phyloP scores from a whole-genome alignment of 2,329 filamentous ascomycete genomes.

The Didymella sp. region DNA sequence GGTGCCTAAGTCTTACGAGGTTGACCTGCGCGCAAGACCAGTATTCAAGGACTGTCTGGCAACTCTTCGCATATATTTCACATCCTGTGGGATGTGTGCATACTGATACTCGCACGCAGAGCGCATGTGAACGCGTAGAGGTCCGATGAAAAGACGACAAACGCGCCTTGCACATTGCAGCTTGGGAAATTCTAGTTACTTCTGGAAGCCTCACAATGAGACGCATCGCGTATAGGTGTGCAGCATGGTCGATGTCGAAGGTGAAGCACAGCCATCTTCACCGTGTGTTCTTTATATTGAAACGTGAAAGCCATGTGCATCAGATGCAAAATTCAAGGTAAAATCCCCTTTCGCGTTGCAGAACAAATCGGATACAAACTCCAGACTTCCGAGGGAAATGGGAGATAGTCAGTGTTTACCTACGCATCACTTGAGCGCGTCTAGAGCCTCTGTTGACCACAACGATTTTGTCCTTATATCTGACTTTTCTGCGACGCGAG shows the following conservation, averaged over 20 bases:
- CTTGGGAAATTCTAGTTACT: background rate
- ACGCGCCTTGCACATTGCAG: background rate
- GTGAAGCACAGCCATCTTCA: background rate
- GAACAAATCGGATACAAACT: too few relatives aligned
- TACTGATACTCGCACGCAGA: background rate
- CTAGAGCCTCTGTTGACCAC: too few relatives aligned
- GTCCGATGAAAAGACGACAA: background rate
- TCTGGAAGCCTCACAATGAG: background rate
- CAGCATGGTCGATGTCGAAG: background rate
- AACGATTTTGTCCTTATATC: too few relatives aligned
- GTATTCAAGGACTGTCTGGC: background rate
- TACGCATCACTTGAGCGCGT: too few relatives aligned
- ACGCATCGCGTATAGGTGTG: background rate
- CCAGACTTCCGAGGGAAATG: too few relatives aligned
- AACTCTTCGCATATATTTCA: background rate
- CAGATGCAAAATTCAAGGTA: background rate
- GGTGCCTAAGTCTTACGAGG: background rate
- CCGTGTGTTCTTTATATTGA: background rate
- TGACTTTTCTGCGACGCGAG: too few relatives aligned
- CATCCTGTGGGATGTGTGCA: background rate
- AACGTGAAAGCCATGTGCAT: background rate
- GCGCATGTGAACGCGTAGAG: conserved; percentile 3
- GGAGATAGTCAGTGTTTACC: too few relatives aligned
- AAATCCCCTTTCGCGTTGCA: too few relatives aligned
- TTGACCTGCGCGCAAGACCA: background rate